Percentiles rank a stretch among this genome's conserved stretches.
Conservation (phyloP, 768 basidiomycete genomes). For the Dacryopinax spathularia region DNA sequence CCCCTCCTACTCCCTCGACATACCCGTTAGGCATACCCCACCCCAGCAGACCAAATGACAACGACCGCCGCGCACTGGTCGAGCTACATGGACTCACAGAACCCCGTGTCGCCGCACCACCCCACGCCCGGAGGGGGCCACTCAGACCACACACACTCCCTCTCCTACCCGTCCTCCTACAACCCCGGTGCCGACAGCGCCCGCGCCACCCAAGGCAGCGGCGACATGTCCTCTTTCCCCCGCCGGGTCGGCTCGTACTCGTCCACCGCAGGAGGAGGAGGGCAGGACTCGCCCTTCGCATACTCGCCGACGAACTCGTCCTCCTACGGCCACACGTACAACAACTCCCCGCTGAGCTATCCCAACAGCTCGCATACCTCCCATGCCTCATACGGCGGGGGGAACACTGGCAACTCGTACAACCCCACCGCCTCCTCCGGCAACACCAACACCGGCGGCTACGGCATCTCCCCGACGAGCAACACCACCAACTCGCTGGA, state of each 20-base stretch:
- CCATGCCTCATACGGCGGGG: neutral
- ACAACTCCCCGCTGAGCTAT: neutral
- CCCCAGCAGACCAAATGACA: neutral
- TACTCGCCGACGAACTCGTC: neutral
- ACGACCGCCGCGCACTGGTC: neutral
- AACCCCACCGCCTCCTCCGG: neutral
- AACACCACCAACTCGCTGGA: neutral
- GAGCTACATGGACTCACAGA: neutral
- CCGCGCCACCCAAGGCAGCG: too few species aligned
- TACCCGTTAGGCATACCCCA: neutral
- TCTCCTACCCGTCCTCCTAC: neutral
- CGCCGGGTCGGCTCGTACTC: neutral
- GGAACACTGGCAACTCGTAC: too few species aligned
- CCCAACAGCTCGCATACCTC: neutral
- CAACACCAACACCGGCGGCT: neutral
- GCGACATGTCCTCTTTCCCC: neutral
- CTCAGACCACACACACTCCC: neutral
- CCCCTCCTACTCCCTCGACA: neutral
- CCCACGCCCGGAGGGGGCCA: too few species aligned
- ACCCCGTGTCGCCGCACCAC: neutral
- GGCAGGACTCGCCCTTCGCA: neutral
- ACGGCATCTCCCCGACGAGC: neutral
- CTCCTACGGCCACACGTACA: neutral
- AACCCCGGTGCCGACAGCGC: neutral
- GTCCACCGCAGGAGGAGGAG: neutral